Evolutionary conservation across 169 alveolate genomes (phyloP).

Genomic region (Cryptosporidium baileyi): DNA sequence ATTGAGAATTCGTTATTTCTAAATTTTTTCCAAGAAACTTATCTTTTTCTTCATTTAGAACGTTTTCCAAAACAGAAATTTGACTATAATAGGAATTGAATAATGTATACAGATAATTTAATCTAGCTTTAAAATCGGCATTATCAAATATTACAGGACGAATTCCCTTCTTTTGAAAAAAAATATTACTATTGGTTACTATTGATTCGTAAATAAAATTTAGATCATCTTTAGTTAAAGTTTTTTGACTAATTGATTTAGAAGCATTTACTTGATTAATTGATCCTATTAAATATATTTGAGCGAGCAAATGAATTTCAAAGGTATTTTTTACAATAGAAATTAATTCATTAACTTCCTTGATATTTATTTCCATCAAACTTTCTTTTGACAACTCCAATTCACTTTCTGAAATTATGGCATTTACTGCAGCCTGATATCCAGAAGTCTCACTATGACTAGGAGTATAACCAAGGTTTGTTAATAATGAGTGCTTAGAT

Average conservation of each 20-base stretch:
- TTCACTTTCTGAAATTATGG: background rate
- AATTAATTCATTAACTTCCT: background rate
- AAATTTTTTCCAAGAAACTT: too few species aligned
- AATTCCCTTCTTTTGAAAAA: background rate
- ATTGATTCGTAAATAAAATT: background rate
- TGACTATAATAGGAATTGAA: background rate
- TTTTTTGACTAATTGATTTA: background rate
- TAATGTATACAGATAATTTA: background rate
- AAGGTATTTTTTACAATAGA: background rate
- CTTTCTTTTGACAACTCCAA: too few species aligned
- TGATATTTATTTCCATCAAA: too few species aligned
- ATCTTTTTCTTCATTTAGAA: background rate
- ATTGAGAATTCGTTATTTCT: too few species aligned
- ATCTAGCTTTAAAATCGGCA: background rate
- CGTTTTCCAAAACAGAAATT: background rate
- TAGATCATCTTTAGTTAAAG: background rate
- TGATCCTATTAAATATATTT: constrained; percentile 17
- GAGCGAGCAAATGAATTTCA: background rate
- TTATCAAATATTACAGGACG: background rate
- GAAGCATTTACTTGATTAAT: background rate
- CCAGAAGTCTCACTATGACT: background rate
- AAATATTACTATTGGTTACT: background rate
- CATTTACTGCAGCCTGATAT: background rate
- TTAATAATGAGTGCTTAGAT: background rate
- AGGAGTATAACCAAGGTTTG: background rate